These are phyloP conservation scores for Aspergillus puulaauensis DNA, from an alignment of 2,329 filamentous ascomycete genomes.

Conservation along the genomic window DNA sequence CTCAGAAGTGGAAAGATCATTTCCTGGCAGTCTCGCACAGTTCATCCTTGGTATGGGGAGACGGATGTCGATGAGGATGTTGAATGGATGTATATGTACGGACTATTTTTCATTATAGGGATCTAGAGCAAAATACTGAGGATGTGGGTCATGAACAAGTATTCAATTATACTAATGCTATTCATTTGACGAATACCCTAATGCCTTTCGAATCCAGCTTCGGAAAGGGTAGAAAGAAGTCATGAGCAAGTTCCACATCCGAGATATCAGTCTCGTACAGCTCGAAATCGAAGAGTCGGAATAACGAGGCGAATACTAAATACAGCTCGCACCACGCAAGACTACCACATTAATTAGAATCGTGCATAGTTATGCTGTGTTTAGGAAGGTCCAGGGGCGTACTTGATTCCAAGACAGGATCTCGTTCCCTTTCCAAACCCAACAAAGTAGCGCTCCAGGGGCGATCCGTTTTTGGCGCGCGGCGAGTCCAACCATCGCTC, in stretches of 20 bases:
- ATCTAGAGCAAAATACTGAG: too few relatives aligned
- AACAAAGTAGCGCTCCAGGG: conserved; percentile 5
- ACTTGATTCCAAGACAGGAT: conserved; percentile 6
- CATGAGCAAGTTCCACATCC: conserved; percentile 3
- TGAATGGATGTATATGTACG: too few relatives aligned
- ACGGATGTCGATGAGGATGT: too few relatives aligned
- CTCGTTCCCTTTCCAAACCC: conserved; percentile 4
- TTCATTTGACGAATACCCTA: neutral
- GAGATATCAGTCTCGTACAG: conserved; percentile 3
- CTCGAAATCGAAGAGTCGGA: conserved; percentile 1
- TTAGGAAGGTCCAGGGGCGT: neutral
- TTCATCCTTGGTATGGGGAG: too few relatives aligned
- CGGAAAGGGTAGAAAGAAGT: neutral
- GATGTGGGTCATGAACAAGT: too few relatives aligned
- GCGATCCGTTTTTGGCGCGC: neutral
- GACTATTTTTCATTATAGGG: too few relatives aligned
- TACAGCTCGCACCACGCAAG: conserved; percentile 2
- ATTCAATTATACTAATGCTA: too few relatives aligned
- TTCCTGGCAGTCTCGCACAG: too few relatives aligned
- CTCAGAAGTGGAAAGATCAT: too few relatives aligned
- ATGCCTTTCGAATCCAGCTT: conserved; percentile 4
- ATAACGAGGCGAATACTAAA: neutral
- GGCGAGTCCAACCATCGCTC: conserved; percentile 4
- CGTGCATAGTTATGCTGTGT: too few relatives aligned
- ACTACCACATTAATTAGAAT: too few relatives aligned